These are phyloP conservation scores for Solanum gandarillasii DNA, from an alignment of 257 asterid species.

Conservation along the genomic window DNA sequence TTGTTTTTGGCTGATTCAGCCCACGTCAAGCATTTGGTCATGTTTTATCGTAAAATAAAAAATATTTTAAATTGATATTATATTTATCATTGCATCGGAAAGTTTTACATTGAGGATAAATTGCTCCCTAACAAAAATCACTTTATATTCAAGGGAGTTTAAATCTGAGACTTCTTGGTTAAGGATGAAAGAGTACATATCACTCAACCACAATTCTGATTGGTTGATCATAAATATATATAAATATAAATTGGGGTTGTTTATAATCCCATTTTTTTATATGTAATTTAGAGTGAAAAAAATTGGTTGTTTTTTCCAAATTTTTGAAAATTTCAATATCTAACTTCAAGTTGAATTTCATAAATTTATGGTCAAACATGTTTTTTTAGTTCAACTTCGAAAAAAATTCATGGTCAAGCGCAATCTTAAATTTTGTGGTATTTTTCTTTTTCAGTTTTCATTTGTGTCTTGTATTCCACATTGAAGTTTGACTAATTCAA, in stretches of 20 bases:
- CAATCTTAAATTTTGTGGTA: too few species aligned
- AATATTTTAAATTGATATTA: too few species aligned
- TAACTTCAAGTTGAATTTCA: background rate
- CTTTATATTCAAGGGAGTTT: accelerated
- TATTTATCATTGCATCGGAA: accelerated
- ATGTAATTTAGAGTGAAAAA: background rate
- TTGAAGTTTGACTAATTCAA: too few species aligned
- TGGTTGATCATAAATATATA: too few species aligned
- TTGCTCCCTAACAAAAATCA: accelerated
- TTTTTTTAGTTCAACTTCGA: background rate
- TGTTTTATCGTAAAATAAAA: background rate
- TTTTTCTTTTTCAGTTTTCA: too few species aligned
- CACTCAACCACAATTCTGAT: accelerated
- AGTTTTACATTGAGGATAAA: accelerated
- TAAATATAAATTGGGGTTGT: background rate
- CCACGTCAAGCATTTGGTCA: background rate
- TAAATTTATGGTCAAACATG: background rate
- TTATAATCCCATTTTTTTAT: background rate
- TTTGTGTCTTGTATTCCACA: too few species aligned
- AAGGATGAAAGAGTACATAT: accelerated
- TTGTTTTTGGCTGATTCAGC: background rate
- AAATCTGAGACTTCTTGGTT: accelerated
- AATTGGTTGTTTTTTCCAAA: background rate
- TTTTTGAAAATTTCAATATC: background rate
- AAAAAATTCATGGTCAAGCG: too few species aligned